These are phyloP conservation scores for Stylosanthes scabra DNA, from an alignment of 331 rosid genomes.

Conservation along the genomic window DNA sequence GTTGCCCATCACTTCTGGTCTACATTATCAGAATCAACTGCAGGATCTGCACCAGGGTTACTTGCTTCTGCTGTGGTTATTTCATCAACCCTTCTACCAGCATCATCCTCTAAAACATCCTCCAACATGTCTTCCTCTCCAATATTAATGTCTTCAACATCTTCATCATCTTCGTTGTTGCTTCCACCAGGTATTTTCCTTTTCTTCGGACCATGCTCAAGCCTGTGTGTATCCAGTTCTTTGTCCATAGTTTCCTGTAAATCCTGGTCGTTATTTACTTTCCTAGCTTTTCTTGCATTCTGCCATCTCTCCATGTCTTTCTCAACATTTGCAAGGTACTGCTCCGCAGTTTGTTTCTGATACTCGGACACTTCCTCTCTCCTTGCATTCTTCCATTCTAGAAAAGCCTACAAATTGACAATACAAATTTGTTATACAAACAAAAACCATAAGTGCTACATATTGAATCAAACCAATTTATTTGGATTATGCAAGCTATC, in stretches of 20 bases:
- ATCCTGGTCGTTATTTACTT: constrained; percentile 68
- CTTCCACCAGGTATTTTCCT: constrained; percentile 80
- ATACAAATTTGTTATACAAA: not conserved
- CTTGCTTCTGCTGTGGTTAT: constrained; percentile 58
- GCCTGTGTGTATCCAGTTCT: constrained; percentile 96
- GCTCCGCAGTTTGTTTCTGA: constrained; percentile 90
- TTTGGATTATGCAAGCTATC: not conserved
- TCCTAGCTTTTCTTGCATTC: constrained; percentile 79
- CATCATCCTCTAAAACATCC: constrained; percentile 81
- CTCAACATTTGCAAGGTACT: constrained; percentile 85
- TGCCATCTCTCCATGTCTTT: constrained; percentile 98
- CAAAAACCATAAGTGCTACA: not conserved
- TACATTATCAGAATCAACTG: constrained; percentile 50
- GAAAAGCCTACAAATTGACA: constrained; percentile 65
- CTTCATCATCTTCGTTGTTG: constrained; percentile 87
- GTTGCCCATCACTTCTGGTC: constrained; percentile 42
- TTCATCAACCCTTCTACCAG: constrained; percentile 73
- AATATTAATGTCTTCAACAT: constrained; percentile 87
- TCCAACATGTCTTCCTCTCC: constrained; percentile 97
- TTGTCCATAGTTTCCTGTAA: constrained; percentile 99
- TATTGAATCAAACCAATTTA: not conserved
- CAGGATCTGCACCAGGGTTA: constrained; percentile 45
- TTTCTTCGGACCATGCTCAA: constrained; percentile 99
- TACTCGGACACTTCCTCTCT: constrained; percentile 87
- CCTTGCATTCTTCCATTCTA: constrained; percentile 86